Evolutionary conservation across 768 basidiomycete species (phyloP).

Genomic region (Russula emetica): DNA sequence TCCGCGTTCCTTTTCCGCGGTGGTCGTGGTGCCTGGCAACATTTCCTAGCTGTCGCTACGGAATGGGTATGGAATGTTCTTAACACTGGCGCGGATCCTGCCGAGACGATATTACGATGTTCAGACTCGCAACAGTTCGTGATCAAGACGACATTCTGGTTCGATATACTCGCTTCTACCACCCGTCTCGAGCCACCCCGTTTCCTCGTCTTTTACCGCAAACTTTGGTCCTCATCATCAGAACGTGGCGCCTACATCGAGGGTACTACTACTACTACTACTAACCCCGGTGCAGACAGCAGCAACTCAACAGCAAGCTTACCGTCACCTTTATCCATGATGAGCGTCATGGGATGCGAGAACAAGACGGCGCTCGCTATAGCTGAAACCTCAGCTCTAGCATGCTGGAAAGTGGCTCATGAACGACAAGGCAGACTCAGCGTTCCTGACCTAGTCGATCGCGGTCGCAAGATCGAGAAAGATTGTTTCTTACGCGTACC

Average conservation of each 20-base stretch:
- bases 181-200: slow-evolving; percentile 59
- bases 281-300: too few relatives aligned
- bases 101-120: slow-evolving; percentile 45
- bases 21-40: slow-evolving; percentile 63
- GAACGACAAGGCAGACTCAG: slow-evolving; percentile 45
- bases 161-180: slow-evolving; percentile 75
- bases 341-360: slow-evolving; percentile 81
- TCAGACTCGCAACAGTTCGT: slow-evolving; percentile 59
- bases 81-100: slow-evolving; percentile 38
- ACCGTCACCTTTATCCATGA: slow-evolving; percentile 62
- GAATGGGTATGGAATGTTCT: slow-evolving; percentile 51
- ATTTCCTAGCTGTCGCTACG: slow-evolving; percentile 61
- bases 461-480: slow-evolving; percentile 50
- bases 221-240: slow-evolving; percentile 46
- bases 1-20: slow-evolving; percentile 77
- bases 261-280: neutral
- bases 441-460: slow-evolving; percentile 54
- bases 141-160: slow-evolving; percentile 82
- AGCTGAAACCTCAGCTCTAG: slow-evolving; percentile 64
- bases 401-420: slow-evolving; percentile 57
- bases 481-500: slow-evolving; percentile 30
- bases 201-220: slow-evolving; percentile 52
- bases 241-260: slow-evolving; percentile 39
- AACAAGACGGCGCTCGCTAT: slow-evolving; percentile 75
- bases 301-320: too few relatives aligned